phyloP scores from a whole-genome alignment of 805 yeast genomes.

The Wickerhamiella alocasiicola region DNA sequence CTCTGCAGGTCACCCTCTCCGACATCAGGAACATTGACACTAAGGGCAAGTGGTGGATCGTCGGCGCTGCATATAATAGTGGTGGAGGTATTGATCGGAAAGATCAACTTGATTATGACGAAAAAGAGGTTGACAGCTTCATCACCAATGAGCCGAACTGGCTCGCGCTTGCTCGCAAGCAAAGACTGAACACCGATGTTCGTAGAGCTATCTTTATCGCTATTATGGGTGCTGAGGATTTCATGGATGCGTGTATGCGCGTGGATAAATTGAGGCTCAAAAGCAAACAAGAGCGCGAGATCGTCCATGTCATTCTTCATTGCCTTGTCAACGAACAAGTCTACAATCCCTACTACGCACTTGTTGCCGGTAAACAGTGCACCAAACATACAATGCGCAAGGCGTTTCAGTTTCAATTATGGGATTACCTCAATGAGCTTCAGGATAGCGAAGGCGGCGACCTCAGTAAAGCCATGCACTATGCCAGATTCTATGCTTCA shows the following conservation, averaged over 20 bases:
- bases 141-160: slow-evolving; percentile 69
- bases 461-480: slow-evolving; percentile 48
- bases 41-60: slow-evolving; percentile 97
- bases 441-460: slow-evolving; percentile 34
- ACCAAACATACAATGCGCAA: slow-evolving; percentile 59
- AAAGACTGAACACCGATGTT: slow-evolving; percentile 90
- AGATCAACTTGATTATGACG: slow-evolving; percentile 25
- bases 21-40: slow-evolving; percentile 69
- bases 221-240: slow-evolving; percentile 91
- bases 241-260: slow-evolving; percentile 71
- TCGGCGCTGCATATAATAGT: slow-evolving; percentile 97
- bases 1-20: slow-evolving; percentile 69
- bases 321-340: slow-evolving; percentile 73
- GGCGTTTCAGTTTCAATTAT: slow-evolving; percentile 74
- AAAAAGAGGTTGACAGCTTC: slow-evolving; percentile 42
- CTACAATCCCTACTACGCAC: slow-evolving; percentile 82
- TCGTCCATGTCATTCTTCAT: slow-evolving; percentile 73
- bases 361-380: slow-evolving; percentile 66
- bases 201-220: slow-evolving; percentile 89
- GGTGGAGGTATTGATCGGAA: slow-evolving; percentile 24
- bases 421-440: slow-evolving; percentile 71
- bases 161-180: slow-evolving; percentile 72
- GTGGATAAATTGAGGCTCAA: slow-evolving; percentile 69
- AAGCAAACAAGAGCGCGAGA: slow-evolving; percentile 70
- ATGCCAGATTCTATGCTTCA: slow-evolving; percentile 71